These are phyloP conservation scores for Cercophora scortea DNA, from an alignment of 495 filamentous ascomycete genomes.

Conservation along the genomic window DNA sequence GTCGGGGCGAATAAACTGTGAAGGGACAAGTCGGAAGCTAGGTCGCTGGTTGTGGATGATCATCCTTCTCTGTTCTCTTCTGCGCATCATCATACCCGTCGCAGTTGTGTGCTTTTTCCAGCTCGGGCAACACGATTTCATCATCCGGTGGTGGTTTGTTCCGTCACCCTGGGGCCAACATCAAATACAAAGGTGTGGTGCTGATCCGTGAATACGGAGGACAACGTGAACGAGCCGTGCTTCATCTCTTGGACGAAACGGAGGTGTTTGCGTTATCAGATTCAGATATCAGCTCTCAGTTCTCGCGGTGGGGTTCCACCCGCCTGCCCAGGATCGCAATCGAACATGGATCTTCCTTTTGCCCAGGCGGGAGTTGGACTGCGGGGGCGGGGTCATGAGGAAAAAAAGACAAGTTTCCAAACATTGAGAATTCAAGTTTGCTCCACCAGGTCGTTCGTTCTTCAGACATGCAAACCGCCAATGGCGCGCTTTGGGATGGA, in stretches of 20 bases:
- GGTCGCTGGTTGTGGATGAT: no score
- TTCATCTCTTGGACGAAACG: background rate
- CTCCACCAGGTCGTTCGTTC: background rate
- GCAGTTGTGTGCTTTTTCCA: no score
- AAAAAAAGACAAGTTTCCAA: background rate
- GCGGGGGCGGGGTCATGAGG: background rate
- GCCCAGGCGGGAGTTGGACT: background rate
- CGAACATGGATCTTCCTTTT: background rate
- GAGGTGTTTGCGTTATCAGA: background rate
- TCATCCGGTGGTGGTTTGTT: no score
- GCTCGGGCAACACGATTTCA: no score
- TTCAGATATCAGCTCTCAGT: background rate
- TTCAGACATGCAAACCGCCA: background rate
- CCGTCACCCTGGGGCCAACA: no score
- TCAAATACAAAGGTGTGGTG: no score
- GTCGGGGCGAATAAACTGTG: no score
- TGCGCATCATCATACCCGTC: no score
- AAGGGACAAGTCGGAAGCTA: background rate
- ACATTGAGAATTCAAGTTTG: background rate
- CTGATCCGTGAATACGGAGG: no score
- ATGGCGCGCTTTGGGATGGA: background rate
- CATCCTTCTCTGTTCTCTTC: no score
- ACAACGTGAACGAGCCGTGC: background rate
- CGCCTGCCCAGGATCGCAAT: background rate
- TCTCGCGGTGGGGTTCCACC: background rate